Base-by-base conservation (phyloP, 2,329 filamentous ascomycete genomes). In the Aspergillus persii region DNA sequence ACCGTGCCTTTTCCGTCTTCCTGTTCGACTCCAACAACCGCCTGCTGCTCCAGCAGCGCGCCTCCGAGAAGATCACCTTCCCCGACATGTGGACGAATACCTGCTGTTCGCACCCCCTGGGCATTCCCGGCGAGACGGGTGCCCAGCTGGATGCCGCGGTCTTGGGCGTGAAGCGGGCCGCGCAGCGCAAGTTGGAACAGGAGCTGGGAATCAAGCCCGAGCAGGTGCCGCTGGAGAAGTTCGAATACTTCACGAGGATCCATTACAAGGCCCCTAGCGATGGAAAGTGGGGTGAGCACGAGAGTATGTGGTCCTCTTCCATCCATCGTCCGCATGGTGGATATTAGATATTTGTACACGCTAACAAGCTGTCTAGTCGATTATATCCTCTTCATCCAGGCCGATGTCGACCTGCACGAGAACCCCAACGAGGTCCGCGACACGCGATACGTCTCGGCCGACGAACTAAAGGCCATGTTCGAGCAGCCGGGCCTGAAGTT, bases 21-120 rank as follows among this genome's bases (percentile, higher is more conserved):
- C 88, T 99, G 67, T 99, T 99, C 83, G 92, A 98, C 80, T 89
- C 91, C 62, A 85, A 95, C 74, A 96, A 97, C 77, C 89, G 92
- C 69, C 83, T 98, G 61, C 89, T 99, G 49, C 87, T 99, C 54
- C 95, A 99, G 80, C 95, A 98, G 82, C 90, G 95, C 67, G 95
- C 95, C 30, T 82, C 88, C 46, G 94, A 98, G 81, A 99, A 99
- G 83, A 99, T 99, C 74, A 99, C 95, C 6, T 99, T 99, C 80
- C 94, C 95, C 52, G 92, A 96, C 75, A 93, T 97, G 89, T 99
- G 95, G 95, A 99, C 95, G 64, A 99, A 99, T 80, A 99, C 95
- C 33, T 99, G 95, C 84, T 99, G 95, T 83, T 99, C 95, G 44
- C 95, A 99, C 78, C 95, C 95, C 4, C 84, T 99, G 61, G 91